Evolutionary conservation across 1,139 yeast species (phyloP).

Genomic region (Saccharomyces hybrid): DNA sequence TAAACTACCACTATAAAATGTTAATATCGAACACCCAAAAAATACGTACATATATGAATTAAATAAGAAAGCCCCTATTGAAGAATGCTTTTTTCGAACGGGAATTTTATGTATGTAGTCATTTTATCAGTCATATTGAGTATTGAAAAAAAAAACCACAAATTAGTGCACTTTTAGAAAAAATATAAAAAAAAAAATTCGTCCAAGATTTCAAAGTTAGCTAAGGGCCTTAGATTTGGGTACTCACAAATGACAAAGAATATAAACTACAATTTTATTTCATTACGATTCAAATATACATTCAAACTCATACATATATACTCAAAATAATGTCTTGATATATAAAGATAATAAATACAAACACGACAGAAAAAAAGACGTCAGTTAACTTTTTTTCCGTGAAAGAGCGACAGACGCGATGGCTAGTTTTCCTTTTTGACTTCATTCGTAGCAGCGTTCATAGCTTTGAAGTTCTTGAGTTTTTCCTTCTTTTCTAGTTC

Average conservation of each 20-base stretch:
- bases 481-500: constrained; percentile 21
- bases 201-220: not conserved
- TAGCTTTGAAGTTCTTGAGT: constrained; percentile 4
- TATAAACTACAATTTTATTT: too few species aligned
- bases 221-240: too few species aligned
- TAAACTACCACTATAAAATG: too few species aligned
- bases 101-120: not conserved
- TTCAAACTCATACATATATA: not conserved
- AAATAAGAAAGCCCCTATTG: not conserved
- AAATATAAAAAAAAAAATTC: not conserved
- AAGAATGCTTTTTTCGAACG: too few species aligned
- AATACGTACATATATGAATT: not conserved
- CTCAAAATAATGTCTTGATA: not conserved
- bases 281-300: not conserved
- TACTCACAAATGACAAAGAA: too few species aligned
- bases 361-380: not conserved
- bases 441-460: constrained; percentile 7
- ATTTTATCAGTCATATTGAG: too few species aligned
- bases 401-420: constrained; percentile 5
- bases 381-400: not conserved
- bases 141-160: not conserved
- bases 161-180: not conserved
- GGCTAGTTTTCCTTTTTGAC: constrained; percentile 9
- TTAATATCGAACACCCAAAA: not conserved
- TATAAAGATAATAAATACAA: not conserved